Conservation (phyloP, 2,329 filamentous ascomycete species). For the Ascochyta pisi region DNA sequence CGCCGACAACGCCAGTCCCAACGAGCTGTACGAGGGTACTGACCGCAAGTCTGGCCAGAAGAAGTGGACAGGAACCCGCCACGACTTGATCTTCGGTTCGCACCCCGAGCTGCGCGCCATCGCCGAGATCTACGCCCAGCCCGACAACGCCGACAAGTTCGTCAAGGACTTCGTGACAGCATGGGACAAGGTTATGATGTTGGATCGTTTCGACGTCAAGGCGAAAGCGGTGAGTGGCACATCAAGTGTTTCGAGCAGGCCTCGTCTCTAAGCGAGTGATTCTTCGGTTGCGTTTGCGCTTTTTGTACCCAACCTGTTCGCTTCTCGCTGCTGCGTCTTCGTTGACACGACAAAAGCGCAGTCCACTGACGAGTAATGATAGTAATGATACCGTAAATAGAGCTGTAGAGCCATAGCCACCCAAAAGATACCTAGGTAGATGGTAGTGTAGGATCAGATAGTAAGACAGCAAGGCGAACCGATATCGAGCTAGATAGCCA, state of each 20-base stretch:
- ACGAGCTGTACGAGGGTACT: conserved; percentile 67
- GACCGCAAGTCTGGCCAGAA: conserved; percentile 70
- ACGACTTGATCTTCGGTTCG: conserved; percentile 75
- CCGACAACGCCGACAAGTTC: conserved; percentile 68
- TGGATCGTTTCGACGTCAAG: conserved; percentile 70
- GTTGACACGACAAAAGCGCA: conserved; percentile 16
- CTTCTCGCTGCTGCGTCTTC: conserved; percentile 5
- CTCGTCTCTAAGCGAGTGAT: conserved; percentile 32
- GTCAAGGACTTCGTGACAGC: conserved; percentile 73
- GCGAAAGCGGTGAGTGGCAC: conserved; percentile 42
- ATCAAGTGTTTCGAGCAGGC: conserved; percentile 33
- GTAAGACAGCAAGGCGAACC: conserved; percentile 9
- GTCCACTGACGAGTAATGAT: conserved; percentile 31
- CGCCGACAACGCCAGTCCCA: conserved; percentile 46
- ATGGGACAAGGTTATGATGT: conserved; percentile 78
- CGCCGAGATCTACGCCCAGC: conserved; percentile 71
- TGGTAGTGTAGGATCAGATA: conserved; percentile 18
- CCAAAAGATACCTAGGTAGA: conserved; percentile 30
- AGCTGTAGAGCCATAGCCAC: conserved; percentile 22
- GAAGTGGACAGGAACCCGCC: conserved; percentile 74
- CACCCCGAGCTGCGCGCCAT: conserved; percentile 76
- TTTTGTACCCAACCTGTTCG: conserved; percentile 15
- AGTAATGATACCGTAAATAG: conserved; percentile 31
- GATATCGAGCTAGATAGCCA: conserved; percentile 11
- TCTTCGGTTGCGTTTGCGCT: conserved; percentile 18